Conservation (phyloP, 169 alveolate genomes). For the Perkinsus marinus region DNA sequence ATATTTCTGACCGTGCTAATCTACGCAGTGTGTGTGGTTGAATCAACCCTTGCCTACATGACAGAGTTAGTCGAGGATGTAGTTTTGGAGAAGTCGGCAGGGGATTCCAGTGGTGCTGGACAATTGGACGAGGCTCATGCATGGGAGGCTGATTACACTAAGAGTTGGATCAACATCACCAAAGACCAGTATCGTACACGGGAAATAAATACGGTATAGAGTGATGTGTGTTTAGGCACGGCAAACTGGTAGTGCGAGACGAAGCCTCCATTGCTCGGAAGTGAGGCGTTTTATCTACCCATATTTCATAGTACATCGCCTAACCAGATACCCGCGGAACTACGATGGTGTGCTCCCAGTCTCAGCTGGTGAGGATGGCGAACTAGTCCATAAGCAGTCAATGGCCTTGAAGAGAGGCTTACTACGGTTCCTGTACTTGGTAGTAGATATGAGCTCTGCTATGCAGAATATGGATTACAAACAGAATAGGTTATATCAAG, state of each 20-base stretch:
- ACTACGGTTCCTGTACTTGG: background rate
- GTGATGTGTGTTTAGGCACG: background rate
- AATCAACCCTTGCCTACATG: background rate
- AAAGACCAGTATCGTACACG: background rate
- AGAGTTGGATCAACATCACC: background rate
- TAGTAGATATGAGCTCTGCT: background rate
- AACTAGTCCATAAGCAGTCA: background rate
- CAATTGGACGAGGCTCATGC: background rate
- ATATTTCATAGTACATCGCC: too few species aligned
- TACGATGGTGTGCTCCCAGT: background rate
- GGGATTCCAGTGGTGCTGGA: background rate
- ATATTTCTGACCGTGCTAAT: too few species aligned
- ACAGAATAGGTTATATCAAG: background rate
- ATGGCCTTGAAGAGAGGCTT: background rate
- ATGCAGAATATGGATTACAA: background rate
- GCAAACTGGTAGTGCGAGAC: background rate
- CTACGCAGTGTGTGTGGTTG: background rate
- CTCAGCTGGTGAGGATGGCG: background rate
- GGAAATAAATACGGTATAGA: background rate
- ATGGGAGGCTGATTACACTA: background rate
- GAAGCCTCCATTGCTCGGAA: background rate
- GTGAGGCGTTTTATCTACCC: background rate
- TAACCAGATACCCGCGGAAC: background rate
- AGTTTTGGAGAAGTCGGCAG: background rate
- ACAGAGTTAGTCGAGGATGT: background rate